Evolutionary conservation across 345 rosid species (phyloP), one percentile per base, ranked within the genome.

Genomic region (Sonneratia caseolaris): DNA sequence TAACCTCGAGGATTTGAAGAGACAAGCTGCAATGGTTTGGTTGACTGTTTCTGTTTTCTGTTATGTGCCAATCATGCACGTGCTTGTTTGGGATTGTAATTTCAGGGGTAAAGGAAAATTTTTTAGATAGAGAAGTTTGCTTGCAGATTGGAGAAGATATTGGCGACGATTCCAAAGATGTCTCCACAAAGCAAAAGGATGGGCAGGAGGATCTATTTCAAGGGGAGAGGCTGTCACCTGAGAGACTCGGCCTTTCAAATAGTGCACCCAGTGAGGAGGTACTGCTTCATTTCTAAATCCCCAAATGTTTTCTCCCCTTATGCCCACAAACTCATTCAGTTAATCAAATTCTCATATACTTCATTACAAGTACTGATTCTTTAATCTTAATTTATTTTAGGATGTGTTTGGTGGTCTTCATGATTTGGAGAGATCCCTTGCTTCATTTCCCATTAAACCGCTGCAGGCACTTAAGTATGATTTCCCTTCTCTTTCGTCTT

Each of bases 11-110:
- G 99, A 95, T 84, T 85, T 91, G 70, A 95, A 87, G 81, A 83
- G 74, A 80, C 99, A 91, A 81, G 99, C 99, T 83, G 97, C 96
- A 11, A 86, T 85, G 80, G 97, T 95, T 80, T 80, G 93, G 82
- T 65, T 65, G 72, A 70, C 38, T 64, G 43, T 45, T 73, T 67
- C 47, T 22, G 49, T 62, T 27, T 62, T 14, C 66, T 35, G 66
- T 35, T 24, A 35, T 3, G 36, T 62, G 66, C 18, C 37, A 27
- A 62, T 11, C 1, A 11, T 19, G 56, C 57, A 22, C 66, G 53
- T 66, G 64, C 49, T 72, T 16, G 27, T 3, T 53, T 53, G 22
- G 48, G 16, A 21, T 48, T n/a, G 19, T 36, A 47, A 32, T 40
- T 43, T 12, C 16, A 37, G 51, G 38, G 51, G 35, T 38, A 42